A percentile compares a stretch with the other conserved stretches of the same genome.
Evolutionary conservation across 257 asterid species (phyloP).

Genomic region (Paulownia fortunei): DNA sequence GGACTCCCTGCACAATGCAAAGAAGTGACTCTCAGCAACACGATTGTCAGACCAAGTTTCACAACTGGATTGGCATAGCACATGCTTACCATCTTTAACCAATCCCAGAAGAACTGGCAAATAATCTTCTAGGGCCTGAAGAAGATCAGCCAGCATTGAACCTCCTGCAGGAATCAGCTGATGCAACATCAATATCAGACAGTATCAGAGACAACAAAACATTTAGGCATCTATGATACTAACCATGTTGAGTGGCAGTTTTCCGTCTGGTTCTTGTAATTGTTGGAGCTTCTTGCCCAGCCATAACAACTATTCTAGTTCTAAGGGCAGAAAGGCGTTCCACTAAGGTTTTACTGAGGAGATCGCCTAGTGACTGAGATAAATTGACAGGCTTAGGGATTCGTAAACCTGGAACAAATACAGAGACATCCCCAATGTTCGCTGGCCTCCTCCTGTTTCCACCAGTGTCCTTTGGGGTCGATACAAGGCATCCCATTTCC

Average conservation of each 20-base stretch:
- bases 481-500: constrained; percentile 90
- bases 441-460: constrained; percentile 87
- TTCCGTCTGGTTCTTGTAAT: constrained; percentile 91
- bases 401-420: constrained; percentile 90
- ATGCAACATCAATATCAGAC: constrained; percentile 42
- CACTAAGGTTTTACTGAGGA: constrained; percentile 61
- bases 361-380: constrained; percentile 64
- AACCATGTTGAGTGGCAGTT: constrained; percentile 91
- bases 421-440: constrained; percentile 89
- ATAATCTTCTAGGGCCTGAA: constrained; percentile 91
- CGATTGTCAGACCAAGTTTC: constrained; percentile 20
- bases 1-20: constrained; percentile 70
- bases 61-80: background rate
- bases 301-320: constrained; percentile 92
- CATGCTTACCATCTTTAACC: constrained; percentile 84
- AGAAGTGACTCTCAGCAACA: constrained; percentile 32
- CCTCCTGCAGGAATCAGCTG: constrained; percentile 78
- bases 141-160: constrained; percentile 88
- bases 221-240: constrained; percentile 32
- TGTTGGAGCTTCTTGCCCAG: constrained; percentile 92
- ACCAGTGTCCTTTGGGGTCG: constrained; percentile 73
- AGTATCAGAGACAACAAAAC: constrained; percentile 23
- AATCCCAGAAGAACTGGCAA: constrained; percentile 92
- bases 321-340: constrained; percentile 96
- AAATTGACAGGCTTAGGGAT: constrained; percentile 89